Percentiles rank a stretch among this genome's conserved stretches.
Evolutionary conservation across 768 basidiomycete genomes (phyloP).

Genomic region (Tricholomella constricta): DNA sequence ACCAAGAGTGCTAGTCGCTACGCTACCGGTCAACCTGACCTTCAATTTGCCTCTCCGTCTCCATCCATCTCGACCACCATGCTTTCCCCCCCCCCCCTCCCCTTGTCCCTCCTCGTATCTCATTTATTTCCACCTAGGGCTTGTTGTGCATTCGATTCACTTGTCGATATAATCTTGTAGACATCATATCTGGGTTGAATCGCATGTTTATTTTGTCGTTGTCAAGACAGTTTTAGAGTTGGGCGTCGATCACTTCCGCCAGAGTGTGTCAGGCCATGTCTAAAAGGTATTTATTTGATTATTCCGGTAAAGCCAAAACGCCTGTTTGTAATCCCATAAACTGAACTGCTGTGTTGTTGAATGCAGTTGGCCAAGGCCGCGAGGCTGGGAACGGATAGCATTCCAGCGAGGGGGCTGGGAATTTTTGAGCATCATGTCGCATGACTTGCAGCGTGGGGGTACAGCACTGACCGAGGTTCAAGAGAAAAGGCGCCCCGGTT

Average conservation of each 20-base stretch:
- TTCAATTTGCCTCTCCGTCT: conserved; percentile 25
- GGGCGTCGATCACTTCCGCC: conserved; percentile 11
- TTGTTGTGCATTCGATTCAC: conserved; percentile 13
- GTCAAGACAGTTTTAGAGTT: background rate
- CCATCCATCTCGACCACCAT: conserved; percentile 14
- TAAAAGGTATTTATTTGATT: conserved; percentile 4
- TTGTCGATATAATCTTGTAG: conserved; percentile 14
- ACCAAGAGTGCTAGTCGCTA: conserved; percentile 64
- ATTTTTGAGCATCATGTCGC: conserved; percentile 1
- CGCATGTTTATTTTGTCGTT: background rate
- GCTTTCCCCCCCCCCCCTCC: conserved; percentile 2
- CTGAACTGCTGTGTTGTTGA: conserved; percentile 68
- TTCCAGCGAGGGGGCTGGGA: conserved; percentile 50
- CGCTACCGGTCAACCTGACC: conserved; percentile 29
- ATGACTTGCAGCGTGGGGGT: conserved; percentile 7
- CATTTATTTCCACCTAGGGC: conserved; percentile 11
- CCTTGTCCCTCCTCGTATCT: background rate
- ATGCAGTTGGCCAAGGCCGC: conserved; percentile 57
- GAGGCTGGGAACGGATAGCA: conserved; percentile 51
- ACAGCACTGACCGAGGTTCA: conserved; percentile 49
- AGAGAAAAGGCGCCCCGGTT: conserved; percentile 52
- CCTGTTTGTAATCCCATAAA: conserved; percentile 30
- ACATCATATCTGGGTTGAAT: conserved; percentile 1
- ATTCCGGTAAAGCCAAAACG: conserved; percentile 9
- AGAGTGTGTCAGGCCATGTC: background rate